Evolutionary conservation across 176 grass and related monocot genomes (phyloP).

Genomic region (Alloteropsis semialata): DNA sequence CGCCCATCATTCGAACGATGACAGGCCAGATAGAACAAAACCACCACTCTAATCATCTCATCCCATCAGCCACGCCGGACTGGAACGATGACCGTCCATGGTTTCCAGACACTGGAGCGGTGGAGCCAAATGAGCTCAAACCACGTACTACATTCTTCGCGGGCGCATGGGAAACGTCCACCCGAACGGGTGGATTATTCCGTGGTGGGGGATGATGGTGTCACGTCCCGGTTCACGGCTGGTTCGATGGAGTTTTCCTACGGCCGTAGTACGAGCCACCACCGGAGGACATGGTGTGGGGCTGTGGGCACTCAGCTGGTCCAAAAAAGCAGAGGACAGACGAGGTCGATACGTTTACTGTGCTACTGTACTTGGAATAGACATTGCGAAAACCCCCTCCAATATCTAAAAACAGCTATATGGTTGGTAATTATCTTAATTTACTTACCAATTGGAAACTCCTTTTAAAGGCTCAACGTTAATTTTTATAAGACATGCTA

Average conservation of each 20-base stretch:
- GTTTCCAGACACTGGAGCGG: not conserved
- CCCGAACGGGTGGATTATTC: not conserved
- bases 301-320: no score
- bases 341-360: no score
- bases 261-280: not conserved
- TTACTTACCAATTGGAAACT: no score
- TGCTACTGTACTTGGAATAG: no score
- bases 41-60: not conserved
- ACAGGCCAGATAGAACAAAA: not conserved
- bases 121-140: not conserved
- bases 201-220: not conserved
- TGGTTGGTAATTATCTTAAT: no score
- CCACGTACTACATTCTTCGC: not conserved
- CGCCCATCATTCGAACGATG: not conserved
- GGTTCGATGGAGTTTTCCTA: not conserved
- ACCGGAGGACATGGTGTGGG: no score
- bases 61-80: not conserved
- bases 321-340: no score
- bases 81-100: not conserved
- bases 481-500: no score
- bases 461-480: no score
- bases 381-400: no score
- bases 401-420: no score
- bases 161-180: not conserved
- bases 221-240: not conserved